These are phyloP conservation scores for Aspergillus bertholletiae DNA, from an alignment of 495 filamentous ascomycete species.

Conservation along the genomic window DNA sequence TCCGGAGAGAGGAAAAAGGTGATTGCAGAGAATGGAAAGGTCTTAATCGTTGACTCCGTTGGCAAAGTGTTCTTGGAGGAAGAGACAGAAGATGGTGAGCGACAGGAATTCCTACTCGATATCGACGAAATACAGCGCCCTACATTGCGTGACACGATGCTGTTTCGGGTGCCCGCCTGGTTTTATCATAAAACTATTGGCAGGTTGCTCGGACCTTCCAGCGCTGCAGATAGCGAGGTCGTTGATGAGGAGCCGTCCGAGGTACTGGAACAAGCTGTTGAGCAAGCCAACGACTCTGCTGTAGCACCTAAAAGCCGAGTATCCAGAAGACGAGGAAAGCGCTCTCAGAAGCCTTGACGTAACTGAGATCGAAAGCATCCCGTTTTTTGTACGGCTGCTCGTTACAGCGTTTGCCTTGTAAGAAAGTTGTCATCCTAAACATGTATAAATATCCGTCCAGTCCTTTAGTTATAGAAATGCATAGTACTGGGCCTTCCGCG, in stretches of 20 bases:
- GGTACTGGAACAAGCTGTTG: constrained; percentile 25
- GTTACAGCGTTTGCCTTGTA: not conserved
- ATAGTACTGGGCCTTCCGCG: not conserved
- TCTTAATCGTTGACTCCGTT: constrained; percentile 83
- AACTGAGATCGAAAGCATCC: not conserved
- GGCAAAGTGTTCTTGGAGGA: constrained; percentile 94
- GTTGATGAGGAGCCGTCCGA: constrained; percentile 31
- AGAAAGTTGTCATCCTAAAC: not conserved
- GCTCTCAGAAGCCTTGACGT: constrained; percentile 30
- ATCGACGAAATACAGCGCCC: constrained; percentile 63
- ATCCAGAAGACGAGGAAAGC: constrained; percentile 29
- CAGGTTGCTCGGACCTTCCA: constrained; percentile 41
- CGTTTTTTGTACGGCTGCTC: not conserved
- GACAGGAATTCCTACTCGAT: constrained; percentile 80
- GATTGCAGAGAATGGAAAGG: constrained; percentile 90
- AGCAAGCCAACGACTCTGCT: constrained; percentile 24
- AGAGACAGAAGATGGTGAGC: constrained; percentile 78
- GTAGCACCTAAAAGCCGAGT: constrained; percentile 22
- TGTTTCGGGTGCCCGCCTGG: constrained; percentile 67
- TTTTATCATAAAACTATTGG: constrained; percentile 56
- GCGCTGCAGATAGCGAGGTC: constrained; percentile 3
- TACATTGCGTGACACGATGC: constrained; percentile 63
- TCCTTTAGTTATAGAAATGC: not conserved
- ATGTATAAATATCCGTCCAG: constrained; percentile 8
- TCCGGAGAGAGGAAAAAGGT: constrained; percentile 76